Percentiles rank a stretch among this genome's conserved stretches.
Conservation (phyloP, 2,329 filamentous ascomycete genomes). For the Dactylella cylindrospora region DNA sequence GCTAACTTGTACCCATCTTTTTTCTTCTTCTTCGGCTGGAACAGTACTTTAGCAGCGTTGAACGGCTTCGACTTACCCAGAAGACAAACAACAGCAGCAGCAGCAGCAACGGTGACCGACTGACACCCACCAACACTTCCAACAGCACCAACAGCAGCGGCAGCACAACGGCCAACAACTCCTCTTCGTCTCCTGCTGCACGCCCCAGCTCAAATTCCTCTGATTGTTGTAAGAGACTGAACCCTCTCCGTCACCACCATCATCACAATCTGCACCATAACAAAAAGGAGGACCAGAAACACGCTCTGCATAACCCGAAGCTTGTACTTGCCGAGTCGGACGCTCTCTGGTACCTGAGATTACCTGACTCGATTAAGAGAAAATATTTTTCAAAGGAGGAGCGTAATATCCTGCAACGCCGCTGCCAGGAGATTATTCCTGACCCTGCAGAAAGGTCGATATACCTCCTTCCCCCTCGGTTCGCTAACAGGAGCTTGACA, state of each 20-base stretch:
- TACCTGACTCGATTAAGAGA: conserved; percentile 72
- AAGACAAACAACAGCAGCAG: conserved; percentile 45
- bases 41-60: conserved; percentile 67
- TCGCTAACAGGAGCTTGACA: conserved; percentile 51
- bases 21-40: conserved; percentile 21
- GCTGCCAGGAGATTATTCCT: conserved; percentile 59
- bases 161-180: conserved; percentile 38
- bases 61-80: conserved; percentile 68
- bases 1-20: conserved; percentile 33
- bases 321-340: conserved; percentile 59
- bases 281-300: conserved; percentile 23
- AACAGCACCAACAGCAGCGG: no score
- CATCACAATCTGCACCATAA: conserved; percentile 47
- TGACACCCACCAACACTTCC: conserved; percentile 19
- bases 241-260: conserved; percentile 36
- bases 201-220: conserved; percentile 45
- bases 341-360: conserved; percentile 67
- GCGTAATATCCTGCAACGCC: conserved; percentile 62
- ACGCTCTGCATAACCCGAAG: conserved; percentile 32
- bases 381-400: conserved; percentile 72
- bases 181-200: conserved; percentile 49
- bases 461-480: conserved; percentile 56
- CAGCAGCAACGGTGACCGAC: conserved; percentile 27
- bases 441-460: conserved; percentile 63
- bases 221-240: conserved; percentile 40